Evolutionary conservation across 2,329 filamentous ascomycete genomes (phyloP), one percentile per base, ranked within the genome.

Genomic region (Ceratocystis harringtonii): DNA sequence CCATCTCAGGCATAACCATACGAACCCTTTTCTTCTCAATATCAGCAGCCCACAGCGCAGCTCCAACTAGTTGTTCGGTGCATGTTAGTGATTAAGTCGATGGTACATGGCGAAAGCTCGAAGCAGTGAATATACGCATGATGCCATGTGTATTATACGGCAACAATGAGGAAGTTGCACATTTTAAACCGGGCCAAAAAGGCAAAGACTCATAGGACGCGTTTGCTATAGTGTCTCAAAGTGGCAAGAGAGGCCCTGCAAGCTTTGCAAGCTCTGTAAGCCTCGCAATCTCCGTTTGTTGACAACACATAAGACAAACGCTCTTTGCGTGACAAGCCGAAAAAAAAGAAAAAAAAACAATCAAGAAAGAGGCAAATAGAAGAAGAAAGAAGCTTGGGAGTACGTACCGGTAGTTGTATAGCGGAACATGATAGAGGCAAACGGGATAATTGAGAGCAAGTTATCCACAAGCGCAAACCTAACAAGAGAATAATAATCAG

Each of bases 1-100:
- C 36, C 30, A 25, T 30, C 25, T 64, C 62, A 7, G 65, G 50
- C 43, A 43, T 62, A 8, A 61, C 60, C 78, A 82, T 81, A 50
- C 75, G 73, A 8, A 75, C 78, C 65, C 78, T 76, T 70, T 79
- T 79, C 32, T 75, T 73, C 74, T 95, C 90, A 67, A 95, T 83
- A 74, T 95, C 91, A 19, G 90, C 89, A 50, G 92, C 92, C 91
- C 91, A 96, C n/a, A 97, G 77, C 6, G 92, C 92, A 64, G 92
- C 92, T 6, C 91, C 92, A 67, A 95, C 90, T 85, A 61, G 28
- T 32, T 45, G 45, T 55, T 28, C 22, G 22, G 28, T 25, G 10
- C 2, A 25, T 52, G 48, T 52, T 22, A 52, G 48, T 52, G 3
- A 52, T 52, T 1, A 15, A 4, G 3, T 52, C 10, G 15, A 52